A percentile compares a stretch with the other conserved stretches of the same genome.
These are phyloP conservation scores for Russula vinacea DNA, from an alignment of 768 basidiomycete genomes.

Conservation along the genomic window DNA sequence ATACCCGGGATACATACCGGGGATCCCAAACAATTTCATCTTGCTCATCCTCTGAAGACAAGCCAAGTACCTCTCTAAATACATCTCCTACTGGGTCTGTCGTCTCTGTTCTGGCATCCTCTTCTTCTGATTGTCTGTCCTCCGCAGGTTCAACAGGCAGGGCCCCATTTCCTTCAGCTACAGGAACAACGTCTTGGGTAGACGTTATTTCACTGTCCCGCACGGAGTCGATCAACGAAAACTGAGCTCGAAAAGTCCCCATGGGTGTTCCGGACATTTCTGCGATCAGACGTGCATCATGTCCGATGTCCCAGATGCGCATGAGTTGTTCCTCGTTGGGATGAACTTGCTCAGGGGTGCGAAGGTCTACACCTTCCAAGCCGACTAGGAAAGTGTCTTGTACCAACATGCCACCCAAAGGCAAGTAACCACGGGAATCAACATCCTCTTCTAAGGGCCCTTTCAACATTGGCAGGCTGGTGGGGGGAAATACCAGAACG, in stretches of 20 bases:
- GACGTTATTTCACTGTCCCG: constrained; percentile 1
- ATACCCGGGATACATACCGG: constrained; percentile 40
- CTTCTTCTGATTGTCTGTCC: constrained; percentile 42
- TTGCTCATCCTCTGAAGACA: constrained; percentile 49
- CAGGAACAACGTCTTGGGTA: not conserved
- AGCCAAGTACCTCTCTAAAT: constrained; percentile 50
- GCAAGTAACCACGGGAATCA: constrained; percentile 84
- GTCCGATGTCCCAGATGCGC: constrained; percentile 82
- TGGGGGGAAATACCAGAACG: constrained; percentile 62
- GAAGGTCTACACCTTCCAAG: constrained; percentile 9
- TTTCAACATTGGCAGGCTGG: constrained; percentile 53
- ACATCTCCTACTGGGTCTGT: constrained; percentile 75
- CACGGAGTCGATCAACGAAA: constrained; percentile 26
- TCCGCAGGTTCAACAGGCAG: not conserved
- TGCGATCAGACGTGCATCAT: constrained; percentile 60
- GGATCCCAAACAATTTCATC: constrained; percentile 80
- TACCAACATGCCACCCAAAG: constrained; percentile 62
- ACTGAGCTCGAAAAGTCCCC: constrained; percentile 21
- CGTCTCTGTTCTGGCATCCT: constrained; percentile 63
- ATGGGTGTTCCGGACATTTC: constrained; percentile 21
- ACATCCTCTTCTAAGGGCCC: constrained; percentile 84
- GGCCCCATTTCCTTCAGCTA: not conserved
- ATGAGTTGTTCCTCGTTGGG: constrained; percentile 96
- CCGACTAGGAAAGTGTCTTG: constrained; percentile 28
- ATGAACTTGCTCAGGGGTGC: constrained; percentile 48